Evolutionary conservation across 441 rosid genomes (phyloP).

Genomic region (Biscutella laevigata): DNA sequence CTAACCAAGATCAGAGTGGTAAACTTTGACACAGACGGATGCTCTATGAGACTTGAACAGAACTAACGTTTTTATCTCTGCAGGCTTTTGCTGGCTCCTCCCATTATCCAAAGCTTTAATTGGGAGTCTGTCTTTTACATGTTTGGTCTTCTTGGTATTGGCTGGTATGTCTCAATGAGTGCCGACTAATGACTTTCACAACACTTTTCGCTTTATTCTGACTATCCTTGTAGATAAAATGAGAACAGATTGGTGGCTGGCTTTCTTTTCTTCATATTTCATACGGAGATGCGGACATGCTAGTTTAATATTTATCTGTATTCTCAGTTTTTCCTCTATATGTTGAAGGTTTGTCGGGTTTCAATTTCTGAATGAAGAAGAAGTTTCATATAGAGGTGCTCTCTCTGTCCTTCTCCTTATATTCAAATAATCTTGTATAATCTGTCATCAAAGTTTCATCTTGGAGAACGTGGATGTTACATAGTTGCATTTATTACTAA

Average conservation of each 20-base stretch:
- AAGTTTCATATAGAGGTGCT: conserved; percentile 43
- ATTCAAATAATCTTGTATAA: conserved; percentile 2
- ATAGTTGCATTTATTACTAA: not conserved
- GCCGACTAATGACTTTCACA: not conserved
- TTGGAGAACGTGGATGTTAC: conserved; percentile 5
- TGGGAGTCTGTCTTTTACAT: conserved; percentile 88
- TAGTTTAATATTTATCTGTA: not conserved
- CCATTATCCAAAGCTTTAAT: conserved; percentile 68
- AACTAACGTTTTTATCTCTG: conserved; percentile 25
- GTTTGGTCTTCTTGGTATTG: conserved; percentile 69
- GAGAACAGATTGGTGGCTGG: not conserved
- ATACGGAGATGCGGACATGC: conserved; percentile 5
- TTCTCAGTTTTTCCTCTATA: conserved; percentile 22
- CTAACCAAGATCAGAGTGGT: not conserved
- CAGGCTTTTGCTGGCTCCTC: conserved; percentile 94
- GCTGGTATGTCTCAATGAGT: conserved; percentile 47
- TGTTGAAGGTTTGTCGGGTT: conserved; percentile 69
- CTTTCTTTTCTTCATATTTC: not conserved
- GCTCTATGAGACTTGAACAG: conserved; percentile 2
- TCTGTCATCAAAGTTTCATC: not conserved
- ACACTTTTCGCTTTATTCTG: not conserved
- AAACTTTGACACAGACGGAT: not conserved
- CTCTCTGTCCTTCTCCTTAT: conserved; percentile 13
- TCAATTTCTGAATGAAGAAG: conserved; percentile 45
- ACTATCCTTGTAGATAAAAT: not conserved